A percentile compares a stretch with the other conserved stretches of the same genome.
Evolutionary conservation across 441 rosid genomes (phyloP).

Genomic region (Eutrema salsugineum): DNA sequence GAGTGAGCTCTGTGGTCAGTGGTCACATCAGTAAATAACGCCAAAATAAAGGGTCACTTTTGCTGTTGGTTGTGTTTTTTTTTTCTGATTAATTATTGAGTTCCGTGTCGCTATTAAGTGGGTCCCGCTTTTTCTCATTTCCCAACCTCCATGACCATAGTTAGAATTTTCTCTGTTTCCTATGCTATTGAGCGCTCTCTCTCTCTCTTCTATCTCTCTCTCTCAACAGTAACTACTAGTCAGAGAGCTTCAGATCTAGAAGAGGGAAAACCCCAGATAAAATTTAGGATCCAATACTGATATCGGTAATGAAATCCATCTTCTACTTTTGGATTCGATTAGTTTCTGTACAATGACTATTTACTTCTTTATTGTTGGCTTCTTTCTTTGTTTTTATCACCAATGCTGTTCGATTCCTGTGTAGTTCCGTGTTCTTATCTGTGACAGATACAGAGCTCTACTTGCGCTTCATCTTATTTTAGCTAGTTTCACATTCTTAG

Average conservation of each 20-base stretch:
- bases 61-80: not conserved
- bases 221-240: not conserved
- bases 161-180: conserved; percentile 27
- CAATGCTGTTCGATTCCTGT: conserved; percentile 13
- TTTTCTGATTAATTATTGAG: not conserved
- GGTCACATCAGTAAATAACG: conserved; percentile 42
- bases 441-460: not conserved
- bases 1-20: conserved; percentile 12
- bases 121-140: conserved; percentile 31
- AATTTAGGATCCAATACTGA: conserved; percentile 17
- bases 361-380: not conserved
- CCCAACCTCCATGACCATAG: conserved; percentile 20
- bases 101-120: conserved; percentile 16
- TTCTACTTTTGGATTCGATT: not conserved
- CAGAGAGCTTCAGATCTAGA: conserved; percentile 47
- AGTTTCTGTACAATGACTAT: not conserved
- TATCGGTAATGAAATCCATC: conserved; percentile 33
- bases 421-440: not conserved
- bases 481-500: not conserved
- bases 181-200: conserved; percentile 24
- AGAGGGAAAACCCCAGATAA: conserved; percentile 7
- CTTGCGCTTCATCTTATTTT: conserved; percentile 1
- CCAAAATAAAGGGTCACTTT: conserved; percentile 21
- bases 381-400: conserved; percentile 10
- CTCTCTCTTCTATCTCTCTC: conserved; percentile 11